Evolutionary conservation across 164 flowering plant genomes (phyloP), one percentile per base, ranked within the genome.

Genomic region (grape (Vitis vinifera)): DNA sequence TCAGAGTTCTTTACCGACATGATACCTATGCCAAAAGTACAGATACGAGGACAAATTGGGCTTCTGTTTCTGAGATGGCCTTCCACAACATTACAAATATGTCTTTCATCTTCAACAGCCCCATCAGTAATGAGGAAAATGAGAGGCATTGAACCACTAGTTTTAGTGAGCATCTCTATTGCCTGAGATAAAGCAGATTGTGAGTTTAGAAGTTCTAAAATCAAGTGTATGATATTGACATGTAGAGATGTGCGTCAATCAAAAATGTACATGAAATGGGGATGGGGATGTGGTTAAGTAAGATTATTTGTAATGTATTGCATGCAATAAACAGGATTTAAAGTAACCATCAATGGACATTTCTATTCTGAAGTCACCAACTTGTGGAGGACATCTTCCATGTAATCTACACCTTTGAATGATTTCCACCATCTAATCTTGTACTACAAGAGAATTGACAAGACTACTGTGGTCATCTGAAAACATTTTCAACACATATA

Each of bases 61-160:
- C 77, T 74, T 69, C 69, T 66, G 57, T 73, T 79, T 66, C 44
- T 68, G 44, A 82, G 50, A 58, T 72, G 81, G 63, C 56, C 75
- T 82, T 81, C 79, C 75, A 90, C 30, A 9, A 76, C 50, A 73
- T 86, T 75, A 75, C 98, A 95, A 48, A 95, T 88, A 48, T 82
- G 85, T 76, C 86, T 88, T 76, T 95, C 99, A 78, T 91, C 86
- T 73, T 90, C 89, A 72, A 93, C 97, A 76, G 95, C 31, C 31
- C 99, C 99, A 80, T 95, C 99, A 57, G 98, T 91, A 58, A 95
- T 69, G n/a, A 95, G 88, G 75, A 95, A 82, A 69, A 95, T 82
- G 15, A 84, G 76, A 66, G 97, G 88, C 59, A 90, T 67, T 50
- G 91, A 76, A 71, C 76, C 69, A 52, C 23, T n/a, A 13, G 75